A percentile compares a stretch with the other conserved stretches of the same genome.
phyloP scores from a whole-genome alignment of 352 stramenopile species.

The Thalassiosira livingstoniorum region DNA sequence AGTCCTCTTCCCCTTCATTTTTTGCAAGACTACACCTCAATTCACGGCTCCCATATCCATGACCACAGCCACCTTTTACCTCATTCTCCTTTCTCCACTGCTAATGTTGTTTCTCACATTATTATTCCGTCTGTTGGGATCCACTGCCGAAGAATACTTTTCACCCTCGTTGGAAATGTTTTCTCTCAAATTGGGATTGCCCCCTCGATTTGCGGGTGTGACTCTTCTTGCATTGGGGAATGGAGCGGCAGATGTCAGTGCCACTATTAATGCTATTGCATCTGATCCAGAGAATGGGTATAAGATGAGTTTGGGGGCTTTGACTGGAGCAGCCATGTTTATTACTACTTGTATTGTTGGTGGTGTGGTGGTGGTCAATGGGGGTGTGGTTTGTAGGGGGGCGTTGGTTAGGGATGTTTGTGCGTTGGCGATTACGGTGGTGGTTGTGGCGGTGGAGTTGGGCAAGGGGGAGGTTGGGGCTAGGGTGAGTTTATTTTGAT shows the following conservation, averaged over 20 bases:
- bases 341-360: constrained; percentile 93
- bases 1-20: constrained; percentile 73
- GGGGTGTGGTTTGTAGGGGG: constrained; percentile 79
- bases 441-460: constrained; percentile 69
- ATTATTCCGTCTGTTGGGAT: constrained; percentile 90
- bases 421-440: constrained; percentile 70
- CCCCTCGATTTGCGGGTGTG: constrained; percentile 92
- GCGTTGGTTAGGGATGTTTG: constrained; percentile 82
- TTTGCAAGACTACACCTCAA: constrained; percentile 74
- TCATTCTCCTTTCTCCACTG: constrained; percentile 64
- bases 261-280: constrained; percentile 81
- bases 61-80: constrained; percentile 49
- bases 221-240: constrained; percentile 98
- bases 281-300: constrained; percentile 78
- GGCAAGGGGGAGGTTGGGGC: constrained; percentile 55
- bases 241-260: constrained; percentile 94
- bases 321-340: constrained; percentile 95
- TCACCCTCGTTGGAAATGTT: constrained; percentile 95
- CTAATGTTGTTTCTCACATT: constrained; percentile 76
- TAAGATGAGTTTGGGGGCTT: constrained; percentile 90
- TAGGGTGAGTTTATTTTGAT: constrained; percentile 25
- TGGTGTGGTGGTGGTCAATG: constrained; percentile 86
- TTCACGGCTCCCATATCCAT: too few species aligned
- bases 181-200: constrained; percentile 88
- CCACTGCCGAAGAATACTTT: constrained; percentile 98